Evolutionary conservation across 176 grass and related monocot genomes (phyloP).

Genomic region (Themeda triandra): DNA sequence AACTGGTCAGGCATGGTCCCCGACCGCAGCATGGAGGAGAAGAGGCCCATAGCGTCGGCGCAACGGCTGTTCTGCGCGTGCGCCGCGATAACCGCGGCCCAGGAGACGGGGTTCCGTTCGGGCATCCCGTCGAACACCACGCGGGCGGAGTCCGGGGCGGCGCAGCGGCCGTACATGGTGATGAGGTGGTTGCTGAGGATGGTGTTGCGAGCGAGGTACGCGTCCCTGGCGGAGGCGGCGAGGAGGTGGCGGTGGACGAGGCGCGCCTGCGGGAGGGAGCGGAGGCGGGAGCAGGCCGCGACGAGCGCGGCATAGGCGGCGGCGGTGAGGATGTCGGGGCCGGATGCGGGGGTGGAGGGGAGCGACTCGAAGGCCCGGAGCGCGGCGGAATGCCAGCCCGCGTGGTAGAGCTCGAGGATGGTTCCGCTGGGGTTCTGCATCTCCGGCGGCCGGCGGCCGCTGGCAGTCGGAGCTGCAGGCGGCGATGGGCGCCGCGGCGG

Average conservation of each 20-base stretch:
- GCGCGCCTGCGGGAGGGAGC: constrained; percentile 38
- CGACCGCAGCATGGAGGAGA: constrained; percentile 54
- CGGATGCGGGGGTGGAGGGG: neutral
- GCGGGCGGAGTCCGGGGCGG: constrained; percentile 30
- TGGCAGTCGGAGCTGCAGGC: neutral
- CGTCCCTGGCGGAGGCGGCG: neutral
- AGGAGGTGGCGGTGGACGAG: constrained; percentile 44
- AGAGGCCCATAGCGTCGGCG: constrained; percentile 37
- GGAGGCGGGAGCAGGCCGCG: constrained; percentile 42
- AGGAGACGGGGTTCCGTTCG: constrained; percentile 61
- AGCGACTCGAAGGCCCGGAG: constrained; percentile 42
- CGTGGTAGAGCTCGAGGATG: constrained; percentile 51
- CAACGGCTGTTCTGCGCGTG: constrained; percentile 44
- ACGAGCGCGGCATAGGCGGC: constrained; percentile 48
- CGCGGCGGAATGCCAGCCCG: constrained; percentile 30
- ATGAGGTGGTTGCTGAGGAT: constrained; percentile 50
- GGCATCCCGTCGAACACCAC: constrained; percentile 63
- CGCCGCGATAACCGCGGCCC: constrained; percentile 75
- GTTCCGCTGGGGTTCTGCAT: constrained; percentile 40
- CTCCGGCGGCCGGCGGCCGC: neutral
- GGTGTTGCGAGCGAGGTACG: constrained; percentile 1
- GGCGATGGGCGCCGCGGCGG: neutral
- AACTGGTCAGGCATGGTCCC: constrained; percentile 63
- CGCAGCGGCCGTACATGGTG: constrained; percentile 54
- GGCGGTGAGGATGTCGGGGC: constrained; percentile 12